A percentile compares a stretch with the other conserved stretches of the same genome.
phyloP scores from a whole-genome alignment of 148 eudicot genomes.

The Agrostemma githago region DNA sequence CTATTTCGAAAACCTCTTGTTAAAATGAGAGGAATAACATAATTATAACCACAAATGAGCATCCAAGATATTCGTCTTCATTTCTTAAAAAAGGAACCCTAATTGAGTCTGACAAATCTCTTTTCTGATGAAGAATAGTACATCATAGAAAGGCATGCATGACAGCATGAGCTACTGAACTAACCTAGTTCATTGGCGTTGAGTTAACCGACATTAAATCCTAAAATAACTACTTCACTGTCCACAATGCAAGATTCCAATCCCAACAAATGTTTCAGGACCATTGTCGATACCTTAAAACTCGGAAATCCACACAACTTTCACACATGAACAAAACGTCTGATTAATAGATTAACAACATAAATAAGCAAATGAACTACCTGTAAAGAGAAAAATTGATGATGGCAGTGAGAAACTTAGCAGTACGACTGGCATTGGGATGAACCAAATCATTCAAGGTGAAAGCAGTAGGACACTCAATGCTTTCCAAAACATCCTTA shows the following conservation, averaged over 20 bases:
- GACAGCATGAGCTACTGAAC: neutral
- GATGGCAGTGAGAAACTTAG: slow-evolving; percentile 52
- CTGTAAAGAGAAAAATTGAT: slow-evolving; percentile 67
- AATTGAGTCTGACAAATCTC: neutral
- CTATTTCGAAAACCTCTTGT: neutral
- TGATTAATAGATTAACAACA: neutral
- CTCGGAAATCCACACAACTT: neutral
- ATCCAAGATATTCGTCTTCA: neutral
- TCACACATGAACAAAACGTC: neutral
- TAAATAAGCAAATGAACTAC: slow-evolving; percentile 26
- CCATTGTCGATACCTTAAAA: neutral
- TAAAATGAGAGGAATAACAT: neutral
- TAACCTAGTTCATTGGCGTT: neutral
- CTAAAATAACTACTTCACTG: neutral
- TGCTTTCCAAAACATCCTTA: slow-evolving; percentile 37
- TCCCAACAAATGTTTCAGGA: neutral
- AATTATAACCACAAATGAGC: neutral
- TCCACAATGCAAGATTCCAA: neutral
- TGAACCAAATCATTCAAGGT: slow-evolving; percentile 55
- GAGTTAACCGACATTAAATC: neutral
- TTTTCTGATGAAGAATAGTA: neutral
- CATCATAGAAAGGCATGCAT: neutral
- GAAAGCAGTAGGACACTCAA: slow-evolving; percentile 52
- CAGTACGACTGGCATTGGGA: slow-evolving; percentile 60
- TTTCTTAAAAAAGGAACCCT: neutral